phyloP scores from a whole-genome alignment of 148 eudicot species.

The Vaccinium darrowii region DNA sequence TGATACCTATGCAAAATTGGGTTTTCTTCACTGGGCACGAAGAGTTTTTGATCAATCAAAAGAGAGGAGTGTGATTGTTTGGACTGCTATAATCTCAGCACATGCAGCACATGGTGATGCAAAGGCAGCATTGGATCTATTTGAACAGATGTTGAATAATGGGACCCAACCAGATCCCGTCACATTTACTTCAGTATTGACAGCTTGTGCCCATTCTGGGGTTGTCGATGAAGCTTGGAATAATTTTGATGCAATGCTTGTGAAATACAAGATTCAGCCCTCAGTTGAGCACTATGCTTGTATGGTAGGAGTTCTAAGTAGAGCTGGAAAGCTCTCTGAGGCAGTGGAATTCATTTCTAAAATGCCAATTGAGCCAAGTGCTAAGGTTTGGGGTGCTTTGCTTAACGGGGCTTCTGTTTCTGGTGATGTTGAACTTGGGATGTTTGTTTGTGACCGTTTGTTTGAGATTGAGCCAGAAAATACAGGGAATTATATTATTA shows the following conservation, averaged over 20 bases:
- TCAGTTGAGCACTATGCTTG: constrained; percentile 69
- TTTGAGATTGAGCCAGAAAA: constrained; percentile 55
- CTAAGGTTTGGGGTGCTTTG: constrained; percentile 55
- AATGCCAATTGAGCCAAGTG: constrained; percentile 56
- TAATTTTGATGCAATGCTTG: constrained; percentile 40
- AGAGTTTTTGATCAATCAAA: constrained; percentile 43
- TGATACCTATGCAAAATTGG: constrained; percentile 59
- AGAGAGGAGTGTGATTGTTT: constrained; percentile 56
- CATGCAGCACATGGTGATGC: constrained; percentile 58
- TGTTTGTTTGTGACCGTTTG: constrained; percentile 43
- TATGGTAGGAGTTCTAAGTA: constrained; percentile 50
- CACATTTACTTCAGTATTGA: constrained; percentile 55
- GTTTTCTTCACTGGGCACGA: constrained; percentile 46
- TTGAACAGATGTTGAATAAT: constrained; percentile 44
- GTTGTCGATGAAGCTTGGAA: constrained; percentile 45
- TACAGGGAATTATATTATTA: constrained; percentile 43
- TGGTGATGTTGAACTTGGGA: constrained; percentile 53
- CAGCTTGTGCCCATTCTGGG: constrained; percentile 67
- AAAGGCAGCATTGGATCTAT: constrained; percentile 34
- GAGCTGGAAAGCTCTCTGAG: constrained; percentile 48
- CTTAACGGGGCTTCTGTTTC: constrained; percentile 54
- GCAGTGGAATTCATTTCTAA: constrained; percentile 45
- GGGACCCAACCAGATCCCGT: constrained; percentile 54
- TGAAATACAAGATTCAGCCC: constrained; percentile 47
- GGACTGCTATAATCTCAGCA: constrained; percentile 74